A percentile compares a stretch with the other conserved stretches of the same genome.
phyloP scores from a whole-genome alignment of 2,329 filamentous ascomycete species.

The Neonectria ditissima region DNA sequence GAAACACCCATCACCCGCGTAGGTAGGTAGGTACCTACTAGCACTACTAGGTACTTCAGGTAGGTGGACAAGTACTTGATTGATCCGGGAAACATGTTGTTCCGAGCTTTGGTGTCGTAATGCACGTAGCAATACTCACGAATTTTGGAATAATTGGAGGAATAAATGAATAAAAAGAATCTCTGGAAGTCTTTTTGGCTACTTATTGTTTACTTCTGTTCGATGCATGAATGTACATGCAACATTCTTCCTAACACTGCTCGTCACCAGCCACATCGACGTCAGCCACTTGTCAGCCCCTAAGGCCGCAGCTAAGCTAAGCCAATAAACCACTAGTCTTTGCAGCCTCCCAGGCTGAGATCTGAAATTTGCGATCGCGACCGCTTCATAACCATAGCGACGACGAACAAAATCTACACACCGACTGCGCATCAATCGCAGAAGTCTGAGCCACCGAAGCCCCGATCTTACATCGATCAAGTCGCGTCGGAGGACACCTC shows the following conservation, averaged over 20 bases:
- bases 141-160: too few species aligned
- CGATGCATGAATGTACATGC: background rate
- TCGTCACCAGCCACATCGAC: constrained; percentile 28
- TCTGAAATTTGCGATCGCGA: constrained; percentile 54
- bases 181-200: background rate
- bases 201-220: too few species aligned
- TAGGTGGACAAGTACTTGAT: too few species aligned
- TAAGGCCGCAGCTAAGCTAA: constrained; percentile 16
- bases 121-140: background rate
- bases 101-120: background rate
- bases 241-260: background rate
- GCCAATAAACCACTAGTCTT: constrained; percentile 27
- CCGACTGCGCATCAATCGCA: constrained; percentile 42
- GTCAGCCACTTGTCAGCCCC: constrained; percentile 32
- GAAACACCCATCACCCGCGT: too few species aligned
- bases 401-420: constrained; percentile 37
- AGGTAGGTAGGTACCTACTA: too few species aligned
- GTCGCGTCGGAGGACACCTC: constrained; percentile 40
- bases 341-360: constrained; percentile 42
- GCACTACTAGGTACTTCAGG: too few species aligned
- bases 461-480: constrained; percentile 29
- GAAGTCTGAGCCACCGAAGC: constrained; percentile 35
- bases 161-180: background rate
- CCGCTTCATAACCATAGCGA: constrained; percentile 32
- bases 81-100: background rate